Evolutionary conservation across 805 yeast species (phyloP).

Genomic region (Myxozyma monticola): DNA sequence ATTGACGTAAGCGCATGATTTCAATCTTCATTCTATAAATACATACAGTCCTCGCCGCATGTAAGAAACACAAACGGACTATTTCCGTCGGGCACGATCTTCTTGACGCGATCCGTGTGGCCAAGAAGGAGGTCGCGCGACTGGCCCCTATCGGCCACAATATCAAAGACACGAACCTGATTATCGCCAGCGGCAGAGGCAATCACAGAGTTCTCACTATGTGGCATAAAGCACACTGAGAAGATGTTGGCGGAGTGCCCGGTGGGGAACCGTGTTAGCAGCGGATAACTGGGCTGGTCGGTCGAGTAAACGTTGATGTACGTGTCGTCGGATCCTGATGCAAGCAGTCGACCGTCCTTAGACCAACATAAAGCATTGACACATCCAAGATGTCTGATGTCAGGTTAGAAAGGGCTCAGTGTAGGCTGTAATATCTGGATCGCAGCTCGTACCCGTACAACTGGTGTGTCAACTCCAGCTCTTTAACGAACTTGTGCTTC

Average conservation of each 20-base stretch:
- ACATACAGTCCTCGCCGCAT: constrained; percentile 28
- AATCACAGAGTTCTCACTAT: constrained; percentile 16
- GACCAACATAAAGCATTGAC: constrained; percentile 31
- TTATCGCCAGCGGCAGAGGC: constrained; percentile 28
- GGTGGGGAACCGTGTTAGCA: constrained; percentile 21
- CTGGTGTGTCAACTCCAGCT: constrained; percentile 27
- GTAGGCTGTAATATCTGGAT: neutral
- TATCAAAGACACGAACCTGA: constrained; percentile 26
- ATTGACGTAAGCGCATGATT: no score
- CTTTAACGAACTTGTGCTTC: constrained; percentile 11
- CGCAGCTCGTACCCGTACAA: constrained; percentile 16
- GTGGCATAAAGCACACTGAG: constrained; percentile 29
- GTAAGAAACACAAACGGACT: constrained; percentile 24
- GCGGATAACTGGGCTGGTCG: constrained; percentile 16
- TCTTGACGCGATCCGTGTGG: constrained; percentile 25
- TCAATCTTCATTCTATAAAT: no score
- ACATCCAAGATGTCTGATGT: constrained; percentile 25
- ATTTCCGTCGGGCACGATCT: constrained; percentile 26
- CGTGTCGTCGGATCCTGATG: constrained; percentile 32
- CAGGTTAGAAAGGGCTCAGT: neutral
- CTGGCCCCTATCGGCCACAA: constrained; percentile 10
- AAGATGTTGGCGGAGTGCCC: constrained; percentile 31
- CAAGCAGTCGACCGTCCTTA: constrained; percentile 23
- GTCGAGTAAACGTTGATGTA: constrained; percentile 27
- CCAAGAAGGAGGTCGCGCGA: constrained; percentile 1